These are phyloP conservation scores for Kondoa malvinella DNA, from an alignment of 768 basidiomycete genomes.

Conservation along the genomic window DNA sequence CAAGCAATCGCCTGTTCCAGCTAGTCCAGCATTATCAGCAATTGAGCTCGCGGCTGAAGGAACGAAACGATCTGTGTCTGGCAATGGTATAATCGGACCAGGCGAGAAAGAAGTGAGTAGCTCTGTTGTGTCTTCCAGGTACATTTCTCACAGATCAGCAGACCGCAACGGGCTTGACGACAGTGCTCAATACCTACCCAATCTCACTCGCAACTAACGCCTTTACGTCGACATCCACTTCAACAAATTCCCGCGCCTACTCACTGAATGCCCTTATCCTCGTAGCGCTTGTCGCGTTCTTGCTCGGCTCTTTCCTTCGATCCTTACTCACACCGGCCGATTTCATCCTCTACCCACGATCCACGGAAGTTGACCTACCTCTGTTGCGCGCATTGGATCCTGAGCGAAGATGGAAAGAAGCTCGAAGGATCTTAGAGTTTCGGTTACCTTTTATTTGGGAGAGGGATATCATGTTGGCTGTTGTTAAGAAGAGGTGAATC, in stretches of 20 bases:
- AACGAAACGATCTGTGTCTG: background rate
- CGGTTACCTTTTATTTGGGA: slow-evolving; percentile 10
- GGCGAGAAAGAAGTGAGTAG: background rate
- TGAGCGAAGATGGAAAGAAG: slow-evolving; percentile 23
- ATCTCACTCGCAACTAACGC: background rate
- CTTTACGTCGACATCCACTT: background rate
- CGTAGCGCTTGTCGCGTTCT: slow-evolving; percentile 67
- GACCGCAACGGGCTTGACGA: background rate
- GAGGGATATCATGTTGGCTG: slow-evolving; percentile 23
- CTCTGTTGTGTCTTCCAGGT: background rate
- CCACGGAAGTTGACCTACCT: slow-evolving; percentile 18
- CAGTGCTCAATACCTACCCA: background rate
- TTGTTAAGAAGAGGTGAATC: slow-evolving; percentile 16
- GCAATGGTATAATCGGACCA: background rate
- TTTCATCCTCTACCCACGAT: slow-evolving; percentile 51
- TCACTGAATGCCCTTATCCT: slow-evolving; percentile 48
- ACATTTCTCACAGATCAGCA: too few relatives aligned
- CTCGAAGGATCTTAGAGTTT: slow-evolving; percentile 23
- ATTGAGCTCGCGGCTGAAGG: background rate
- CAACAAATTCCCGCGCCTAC: slow-evolving; percentile 28
- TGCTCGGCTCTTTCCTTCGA: slow-evolving; percentile 76
- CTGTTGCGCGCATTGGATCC: slow-evolving; percentile 21
- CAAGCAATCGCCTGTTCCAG: background rate
- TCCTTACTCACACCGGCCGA: slow-evolving; percentile 78
- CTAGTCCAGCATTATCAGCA: background rate